Evolutionary conservation across 805 yeast genomes (phyloP).

Genomic region (Barnettozyma sp.): DNA sequence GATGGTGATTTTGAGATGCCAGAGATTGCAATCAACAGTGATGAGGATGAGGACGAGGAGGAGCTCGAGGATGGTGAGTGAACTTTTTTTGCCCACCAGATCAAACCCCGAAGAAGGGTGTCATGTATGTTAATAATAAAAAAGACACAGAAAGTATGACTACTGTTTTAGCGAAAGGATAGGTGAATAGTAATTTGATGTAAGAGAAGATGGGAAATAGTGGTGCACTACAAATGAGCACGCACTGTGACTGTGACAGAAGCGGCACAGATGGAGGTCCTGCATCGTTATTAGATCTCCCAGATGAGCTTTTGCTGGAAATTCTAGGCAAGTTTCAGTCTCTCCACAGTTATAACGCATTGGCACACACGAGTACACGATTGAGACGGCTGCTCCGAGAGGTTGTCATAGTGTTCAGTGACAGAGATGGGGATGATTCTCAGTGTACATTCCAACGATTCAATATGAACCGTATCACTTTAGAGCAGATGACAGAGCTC

Average conservation of each 20-base stretch:
- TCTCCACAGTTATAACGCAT: slow-evolving; percentile 8
- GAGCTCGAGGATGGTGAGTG: no score
- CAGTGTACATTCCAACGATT: slow-evolving; percentile 2
- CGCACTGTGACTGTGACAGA: no score
- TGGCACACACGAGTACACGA: slow-evolving; percentile 9
- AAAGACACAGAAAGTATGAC: no score
- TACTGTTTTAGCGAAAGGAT: no score
- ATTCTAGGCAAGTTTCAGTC: slow-evolving; percentile 10
- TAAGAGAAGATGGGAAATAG: no score
- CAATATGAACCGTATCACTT: slow-evolving; percentile 9
- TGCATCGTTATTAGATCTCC: slow-evolving; percentile 13
- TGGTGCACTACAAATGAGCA: no score
- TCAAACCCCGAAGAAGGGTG: neutral
- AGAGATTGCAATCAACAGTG: slow-evolving; percentile 34
- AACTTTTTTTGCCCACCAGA: no score
- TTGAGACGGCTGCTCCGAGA: slow-evolving; percentile 9
- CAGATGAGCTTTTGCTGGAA: slow-evolving; percentile 13
- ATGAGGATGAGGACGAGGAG: slow-evolving; percentile 31
- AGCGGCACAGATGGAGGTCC: no score
- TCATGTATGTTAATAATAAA: no score
- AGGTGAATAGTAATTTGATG: no score
- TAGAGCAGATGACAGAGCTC: slow-evolving; percentile 5
- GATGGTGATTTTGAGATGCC: slow-evolving; percentile 50
- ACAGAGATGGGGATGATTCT: slow-evolving; percentile 1
- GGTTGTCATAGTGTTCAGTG: slow-evolving; percentile 9